Conservation (phyloP, 2,329 filamentous ascomycete species). For the Teratosphaeriaceae sp. region DNA sequence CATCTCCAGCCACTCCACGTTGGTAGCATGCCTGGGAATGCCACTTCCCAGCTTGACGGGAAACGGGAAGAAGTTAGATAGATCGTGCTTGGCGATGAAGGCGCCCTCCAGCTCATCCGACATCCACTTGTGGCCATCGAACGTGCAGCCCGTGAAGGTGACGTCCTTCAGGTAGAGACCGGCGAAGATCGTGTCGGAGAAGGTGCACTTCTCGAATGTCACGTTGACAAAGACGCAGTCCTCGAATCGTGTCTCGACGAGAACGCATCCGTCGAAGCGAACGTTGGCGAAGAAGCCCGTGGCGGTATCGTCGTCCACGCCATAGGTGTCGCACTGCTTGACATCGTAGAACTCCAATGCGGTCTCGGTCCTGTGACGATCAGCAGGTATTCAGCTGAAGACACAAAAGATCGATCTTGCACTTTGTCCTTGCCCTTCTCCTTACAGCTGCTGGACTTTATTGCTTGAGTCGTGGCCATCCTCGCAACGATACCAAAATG, state of each 20-base stretch:
- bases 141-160: not conserved
- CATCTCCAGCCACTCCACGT: not conserved
- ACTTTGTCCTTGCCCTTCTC: conserved; percentile 1
- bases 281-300: conserved; percentile 4
- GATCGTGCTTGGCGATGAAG: not conserved
- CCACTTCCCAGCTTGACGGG: not conserved
- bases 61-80: not conserved
- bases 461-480: too few relatives aligned
- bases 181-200: not conserved
- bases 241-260: not conserved
- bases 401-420: not conserved
- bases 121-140: conserved; percentile 1
- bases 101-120: not conserved
- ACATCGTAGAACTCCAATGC: not conserved
- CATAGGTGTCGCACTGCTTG: not conserved
- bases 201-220: conserved; percentile 2
- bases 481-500: too few relatives aligned
- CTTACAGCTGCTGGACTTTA: too few relatives aligned
- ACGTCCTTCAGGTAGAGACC: conserved; percentile 3
- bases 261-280: not conserved
- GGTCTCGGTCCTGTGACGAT: not conserved
- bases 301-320: not conserved
- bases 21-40: not conserved
- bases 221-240: conserved; percentile 4
- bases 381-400: not conserved